Percentiles rank a stretch among this genome's conserved stretches.
These are phyloP conservation scores for Quercus parvula DNA, from an alignment of 306 rosid genomes.

Conservation along the genomic window DNA sequence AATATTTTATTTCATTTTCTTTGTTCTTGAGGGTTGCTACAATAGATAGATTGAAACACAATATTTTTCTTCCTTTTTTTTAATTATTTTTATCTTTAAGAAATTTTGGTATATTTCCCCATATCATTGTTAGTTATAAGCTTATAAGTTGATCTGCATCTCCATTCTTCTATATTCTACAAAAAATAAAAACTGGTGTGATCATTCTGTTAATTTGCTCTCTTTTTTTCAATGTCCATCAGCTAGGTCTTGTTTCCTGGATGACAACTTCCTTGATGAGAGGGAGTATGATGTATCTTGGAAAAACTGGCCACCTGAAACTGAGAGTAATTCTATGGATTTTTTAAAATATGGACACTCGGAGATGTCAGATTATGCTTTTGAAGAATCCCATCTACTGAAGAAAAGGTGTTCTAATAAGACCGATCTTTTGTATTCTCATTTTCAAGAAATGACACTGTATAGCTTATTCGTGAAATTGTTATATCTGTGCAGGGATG, in stretches of 20 bases:
- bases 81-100: not conserved
- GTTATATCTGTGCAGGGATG: conserved; percentile 46
- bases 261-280: conserved; percentile 40
- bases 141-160: not conserved
- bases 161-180: not conserved
- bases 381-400: conserved; percentile 43
- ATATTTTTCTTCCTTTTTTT: no score
- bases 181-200: not conserved
- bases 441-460: conserved; percentile 15
- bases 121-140: not conserved
- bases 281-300: conserved; percentile 40
- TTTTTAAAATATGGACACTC: conserved; percentile 27
- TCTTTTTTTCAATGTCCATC: conserved; percentile 13
- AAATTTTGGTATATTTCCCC: not conserved
- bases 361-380: conserved; percentile 33
- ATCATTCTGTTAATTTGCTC: not conserved
- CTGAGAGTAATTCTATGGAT: conserved; percentile 33
- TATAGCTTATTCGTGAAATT: conserved; percentile 20
- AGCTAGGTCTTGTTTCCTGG: conserved; percentile 46
- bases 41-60: no score
- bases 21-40: no score
- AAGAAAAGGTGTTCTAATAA: conserved; percentile 38
- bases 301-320: conserved; percentile 44
- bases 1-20: no score
- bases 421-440: not conserved